These are phyloP conservation scores for Quercus variabilis DNA, from an alignment of 306 rosid species.

Conservation along the genomic window DNA sequence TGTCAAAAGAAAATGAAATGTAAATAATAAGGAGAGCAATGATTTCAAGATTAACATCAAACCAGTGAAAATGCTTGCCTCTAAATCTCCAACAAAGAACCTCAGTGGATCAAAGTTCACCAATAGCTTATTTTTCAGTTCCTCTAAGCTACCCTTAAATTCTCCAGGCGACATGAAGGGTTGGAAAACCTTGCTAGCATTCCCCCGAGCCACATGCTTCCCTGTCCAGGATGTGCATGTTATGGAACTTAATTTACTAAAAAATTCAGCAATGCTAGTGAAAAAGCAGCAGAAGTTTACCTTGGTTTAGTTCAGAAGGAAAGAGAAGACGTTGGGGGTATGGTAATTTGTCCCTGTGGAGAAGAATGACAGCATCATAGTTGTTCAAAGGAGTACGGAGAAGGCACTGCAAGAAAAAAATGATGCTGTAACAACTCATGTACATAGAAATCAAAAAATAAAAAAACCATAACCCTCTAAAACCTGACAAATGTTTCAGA, in stretches of 20 bases:
- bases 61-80: slow-evolving; percentile 50
- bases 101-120: slow-evolving; percentile 82
- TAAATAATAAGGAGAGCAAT: background rate
- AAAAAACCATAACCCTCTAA: background rate
- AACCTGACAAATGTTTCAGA: slow-evolving; percentile 7
- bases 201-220: slow-evolving; percentile 57
- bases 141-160: slow-evolving; percentile 55
- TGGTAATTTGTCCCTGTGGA: slow-evolving; percentile 78
- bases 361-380: slow-evolving; percentile 81
- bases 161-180: slow-evolving; percentile 70
- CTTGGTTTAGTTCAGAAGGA: slow-evolving; percentile 66
- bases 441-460: background rate
- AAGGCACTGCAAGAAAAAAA: slow-evolving; percentile 62
- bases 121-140: slow-evolving; percentile 58
- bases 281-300: slow-evolving; percentile 32
- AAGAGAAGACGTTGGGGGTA: slow-evolving; percentile 91
- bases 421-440: background rate
- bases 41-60: background rate
- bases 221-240: slow-evolving; percentile 41
- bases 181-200: slow-evolving; percentile 60
- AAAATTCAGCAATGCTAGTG: background rate
- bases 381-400: slow-evolving; percentile 88
- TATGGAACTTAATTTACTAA: slow-evolving; percentile 6
- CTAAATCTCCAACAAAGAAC: slow-evolving; percentile 64
- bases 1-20: slow-evolving; percentile 4